These are phyloP conservation scores for Cardamine chenopodiifolia DNA, from an alignment of 345 rosid species.

Conservation along the genomic window DNA sequence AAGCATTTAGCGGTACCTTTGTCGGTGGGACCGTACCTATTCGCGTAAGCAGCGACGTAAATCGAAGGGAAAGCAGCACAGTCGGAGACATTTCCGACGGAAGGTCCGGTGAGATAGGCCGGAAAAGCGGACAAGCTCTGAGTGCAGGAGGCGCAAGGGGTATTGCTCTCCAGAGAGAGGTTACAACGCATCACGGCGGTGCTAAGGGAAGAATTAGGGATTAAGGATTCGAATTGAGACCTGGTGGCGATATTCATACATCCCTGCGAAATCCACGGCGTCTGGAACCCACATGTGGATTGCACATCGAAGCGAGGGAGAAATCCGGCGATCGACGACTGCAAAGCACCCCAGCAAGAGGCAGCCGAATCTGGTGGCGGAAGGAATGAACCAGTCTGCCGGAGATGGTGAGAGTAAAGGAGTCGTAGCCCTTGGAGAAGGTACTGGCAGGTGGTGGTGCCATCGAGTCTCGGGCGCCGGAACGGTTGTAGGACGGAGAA, in stretches of 20 bases:
- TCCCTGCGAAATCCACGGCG: constrained; percentile 76
- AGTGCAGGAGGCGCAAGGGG: constrained; percentile 83
- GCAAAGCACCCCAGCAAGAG: constrained; percentile 70
- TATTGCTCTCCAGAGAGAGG: constrained; percentile 59
- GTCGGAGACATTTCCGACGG: constrained; percentile 65
- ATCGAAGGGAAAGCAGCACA: constrained; percentile 63
- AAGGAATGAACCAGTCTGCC: constrained; percentile 53
- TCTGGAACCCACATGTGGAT: constrained; percentile 64
- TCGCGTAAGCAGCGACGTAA: constrained; percentile 73
- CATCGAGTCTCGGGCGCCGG: constrained; percentile 29
- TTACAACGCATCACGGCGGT: constrained; percentile 55
- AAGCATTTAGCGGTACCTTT: constrained; percentile 64
- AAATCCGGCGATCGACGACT: constrained; percentile 43
- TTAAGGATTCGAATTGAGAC: constrained; percentile 52
- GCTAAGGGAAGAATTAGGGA: constrained; percentile 43
- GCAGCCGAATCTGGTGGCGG: constrained; percentile 62
- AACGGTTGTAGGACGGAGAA: constrained; percentile 58
- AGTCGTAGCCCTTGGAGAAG: constrained; percentile 79
- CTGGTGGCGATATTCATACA: constrained; percentile 75
- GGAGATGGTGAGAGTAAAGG: constrained; percentile 65
- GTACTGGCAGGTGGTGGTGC: constrained; percentile 53
- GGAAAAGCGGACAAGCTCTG: constrained; percentile 54
- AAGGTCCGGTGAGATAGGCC: constrained; percentile 51
- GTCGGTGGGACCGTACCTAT: constrained; percentile 68
- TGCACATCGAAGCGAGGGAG: constrained; percentile 58